These are phyloP conservation scores for Echeveria elegans DNA, from an alignment of 164 flowering plant genomes.

Conservation along the genomic window DNA sequence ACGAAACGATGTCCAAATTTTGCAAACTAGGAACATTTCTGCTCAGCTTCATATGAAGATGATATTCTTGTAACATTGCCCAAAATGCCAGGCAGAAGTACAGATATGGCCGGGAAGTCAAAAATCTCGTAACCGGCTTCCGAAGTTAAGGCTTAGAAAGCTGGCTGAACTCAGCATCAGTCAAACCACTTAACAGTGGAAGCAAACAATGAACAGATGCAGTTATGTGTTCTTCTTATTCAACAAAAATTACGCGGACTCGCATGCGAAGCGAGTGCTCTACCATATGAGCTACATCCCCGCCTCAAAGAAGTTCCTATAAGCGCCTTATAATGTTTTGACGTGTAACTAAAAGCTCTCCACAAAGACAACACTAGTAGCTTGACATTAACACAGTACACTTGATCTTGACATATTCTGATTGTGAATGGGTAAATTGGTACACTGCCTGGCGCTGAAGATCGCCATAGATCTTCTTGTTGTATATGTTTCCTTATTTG, in stretches of 20 bases:
- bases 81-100: too few relatives aligned
- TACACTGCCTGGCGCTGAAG: slow-evolving; percentile 92
- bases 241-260: too few relatives aligned
- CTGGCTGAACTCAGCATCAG: background rate
- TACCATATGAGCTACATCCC: slow-evolving; percentile 98
- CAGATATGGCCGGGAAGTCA: too few relatives aligned
- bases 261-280: slow-evolving; percentile 99
- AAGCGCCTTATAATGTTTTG: too few relatives aligned
- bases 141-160: background rate
- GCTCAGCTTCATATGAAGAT: background rate
- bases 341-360: too few relatives aligned
- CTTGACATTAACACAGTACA: slow-evolving; percentile 18
- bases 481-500: slow-evolving; percentile 95
- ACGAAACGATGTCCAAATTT: background rate
- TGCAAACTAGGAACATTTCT: background rate
- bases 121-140: background rate
- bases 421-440: too few relatives aligned
- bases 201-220: too few relatives aligned
- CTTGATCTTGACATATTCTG: too few relatives aligned
- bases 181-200: background rate
- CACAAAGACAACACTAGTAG: too few relatives aligned
- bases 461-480: slow-evolving; percentile 93
- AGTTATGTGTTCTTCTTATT: too few relatives aligned
- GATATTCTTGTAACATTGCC: too few relatives aligned
- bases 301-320: too few relatives aligned